These are phyloP conservation scores for Monocercomonoides exilis DNA, from an alignment of 78 protist species.

Conservation along the genomic window DNA sequence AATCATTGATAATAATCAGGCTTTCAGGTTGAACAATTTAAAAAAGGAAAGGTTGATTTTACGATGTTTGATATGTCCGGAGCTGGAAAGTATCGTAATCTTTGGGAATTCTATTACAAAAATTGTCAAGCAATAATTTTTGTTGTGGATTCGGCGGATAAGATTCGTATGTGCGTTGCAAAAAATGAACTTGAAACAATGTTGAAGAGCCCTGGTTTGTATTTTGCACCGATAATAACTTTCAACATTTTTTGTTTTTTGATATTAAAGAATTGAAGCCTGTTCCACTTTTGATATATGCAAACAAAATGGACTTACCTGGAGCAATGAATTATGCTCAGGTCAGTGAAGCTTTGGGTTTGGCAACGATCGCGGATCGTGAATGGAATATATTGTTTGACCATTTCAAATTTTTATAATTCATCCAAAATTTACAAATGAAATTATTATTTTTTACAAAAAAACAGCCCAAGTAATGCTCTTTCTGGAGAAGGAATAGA, in stretches of 20 bases:
- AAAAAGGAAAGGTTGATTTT: conserved; percentile 34
- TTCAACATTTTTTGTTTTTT: not conserved
- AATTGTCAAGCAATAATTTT: conserved; percentile 55
- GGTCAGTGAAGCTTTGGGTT: conserved; percentile 18
- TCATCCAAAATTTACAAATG: no score
- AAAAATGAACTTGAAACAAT: conserved; percentile 57
- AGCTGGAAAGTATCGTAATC: conserved; percentile 46
- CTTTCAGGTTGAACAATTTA: conserved; percentile 48
- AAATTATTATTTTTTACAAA: no score
- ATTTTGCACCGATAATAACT: not conserved
- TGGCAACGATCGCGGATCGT: conserved; percentile 27
- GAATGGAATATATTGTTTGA: conserved; percentile 35
- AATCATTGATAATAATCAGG: conserved; percentile 46
- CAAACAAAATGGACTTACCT: conserved; percentile 67
- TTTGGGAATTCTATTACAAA: conserved; percentile 54
- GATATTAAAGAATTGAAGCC: not conserved
- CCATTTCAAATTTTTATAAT: not conserved
- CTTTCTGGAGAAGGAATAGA: conserved; percentile 48
- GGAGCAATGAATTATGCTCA: conserved; percentile 18
- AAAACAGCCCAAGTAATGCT: conserved; percentile 32
- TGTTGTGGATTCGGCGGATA: conserved; percentile 62
- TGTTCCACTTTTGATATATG: conserved; percentile 53
- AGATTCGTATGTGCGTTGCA: conserved; percentile 56
- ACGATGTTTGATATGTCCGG: conserved; percentile 75
- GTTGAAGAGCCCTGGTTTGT: conserved; percentile 24